These are phyloP conservation scores for Wickerhamiella allomyrinae DNA, from an alignment of 805 yeast genomes.

Conservation along the genomic window DNA sequence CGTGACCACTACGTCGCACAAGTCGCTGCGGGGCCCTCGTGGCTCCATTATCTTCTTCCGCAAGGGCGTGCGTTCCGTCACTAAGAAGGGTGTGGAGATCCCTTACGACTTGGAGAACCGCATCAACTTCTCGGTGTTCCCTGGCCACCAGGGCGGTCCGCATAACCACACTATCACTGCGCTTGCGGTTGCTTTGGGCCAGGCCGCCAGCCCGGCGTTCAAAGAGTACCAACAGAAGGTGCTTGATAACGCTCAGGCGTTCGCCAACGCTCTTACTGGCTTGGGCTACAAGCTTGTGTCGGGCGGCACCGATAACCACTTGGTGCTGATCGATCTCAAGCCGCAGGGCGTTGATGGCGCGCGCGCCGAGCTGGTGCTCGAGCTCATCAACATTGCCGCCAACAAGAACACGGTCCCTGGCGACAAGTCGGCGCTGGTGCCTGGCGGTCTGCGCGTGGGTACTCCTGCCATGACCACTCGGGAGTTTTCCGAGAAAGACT, in stretches of 20 bases:
- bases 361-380: constrained; percentile 89
- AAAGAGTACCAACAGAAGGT: constrained; percentile 82
- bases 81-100: constrained; percentile 85
- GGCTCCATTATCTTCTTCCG: constrained; percentile 99
- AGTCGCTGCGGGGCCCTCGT: constrained; percentile 97
- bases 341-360: constrained; percentile 89
- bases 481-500: constrained; percentile 83
- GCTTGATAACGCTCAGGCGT: constrained; percentile 69
- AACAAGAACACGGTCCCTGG: constrained; percentile 98
- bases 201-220: constrained; percentile 82
- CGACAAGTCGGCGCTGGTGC: constrained; percentile 89
- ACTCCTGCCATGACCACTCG: constrained; percentile 98
- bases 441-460: constrained; percentile 95
- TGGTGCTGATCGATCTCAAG: constrained; percentile 81
- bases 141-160: constrained; percentile 99
- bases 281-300: constrained; percentile 75
- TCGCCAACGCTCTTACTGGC: constrained; percentile 59
- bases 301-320: constrained; percentile 93
- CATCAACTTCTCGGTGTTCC: constrained; percentile 97
- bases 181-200: constrained; percentile 90
- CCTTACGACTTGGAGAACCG: constrained; percentile 84
- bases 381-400: constrained; percentile 84
- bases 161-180: constrained; percentile 99
- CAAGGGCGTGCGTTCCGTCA: constrained; percentile 79
- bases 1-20: constrained; percentile 97